phyloP scores from a whole-genome alignment of 495 filamentous ascomycete species.

The Letharia lupina region DNA sequence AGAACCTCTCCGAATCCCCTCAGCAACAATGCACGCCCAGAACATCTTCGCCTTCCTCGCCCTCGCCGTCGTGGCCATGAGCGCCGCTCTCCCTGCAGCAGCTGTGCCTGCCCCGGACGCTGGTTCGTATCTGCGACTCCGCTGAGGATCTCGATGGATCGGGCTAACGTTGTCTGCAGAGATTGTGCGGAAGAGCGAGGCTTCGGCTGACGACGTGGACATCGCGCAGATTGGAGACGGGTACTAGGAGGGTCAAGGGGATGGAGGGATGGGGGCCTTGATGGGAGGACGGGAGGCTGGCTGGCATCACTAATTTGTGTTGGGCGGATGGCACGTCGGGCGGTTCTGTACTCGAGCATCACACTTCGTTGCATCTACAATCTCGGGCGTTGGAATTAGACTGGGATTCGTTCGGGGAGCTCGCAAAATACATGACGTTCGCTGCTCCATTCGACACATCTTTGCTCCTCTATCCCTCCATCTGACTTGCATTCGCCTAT shows the following conservation, averaged over 20 bases:
- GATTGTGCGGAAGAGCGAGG: neutral
- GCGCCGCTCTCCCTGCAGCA: slow-evolving; percentile 3
- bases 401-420: neutral
- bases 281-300: neutral
- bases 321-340: neutral
- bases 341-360: neutral
- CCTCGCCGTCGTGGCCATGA: slow-evolving; percentile 5
- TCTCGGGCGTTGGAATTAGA: neutral
- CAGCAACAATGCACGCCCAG: neutral
- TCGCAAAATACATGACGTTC: neutral
- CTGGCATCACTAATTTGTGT: neutral
- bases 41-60: slow-evolving; percentile 3
- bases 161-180: neutral
- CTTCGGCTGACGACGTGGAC: neutral
- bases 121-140: neutral
- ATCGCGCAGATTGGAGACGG: neutral
- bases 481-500: too few species aligned
- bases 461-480: too few species aligned
- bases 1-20: neutral
- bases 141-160: neutral
- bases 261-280: neutral
- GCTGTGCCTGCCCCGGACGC: neutral
- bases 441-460: neutral
- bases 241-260: neutral
- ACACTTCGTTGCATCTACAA: neutral